phyloP scores from a whole-genome alignment of 2,329 filamentous ascomycete species.

The Fusarium pseudonygamai region DNA sequence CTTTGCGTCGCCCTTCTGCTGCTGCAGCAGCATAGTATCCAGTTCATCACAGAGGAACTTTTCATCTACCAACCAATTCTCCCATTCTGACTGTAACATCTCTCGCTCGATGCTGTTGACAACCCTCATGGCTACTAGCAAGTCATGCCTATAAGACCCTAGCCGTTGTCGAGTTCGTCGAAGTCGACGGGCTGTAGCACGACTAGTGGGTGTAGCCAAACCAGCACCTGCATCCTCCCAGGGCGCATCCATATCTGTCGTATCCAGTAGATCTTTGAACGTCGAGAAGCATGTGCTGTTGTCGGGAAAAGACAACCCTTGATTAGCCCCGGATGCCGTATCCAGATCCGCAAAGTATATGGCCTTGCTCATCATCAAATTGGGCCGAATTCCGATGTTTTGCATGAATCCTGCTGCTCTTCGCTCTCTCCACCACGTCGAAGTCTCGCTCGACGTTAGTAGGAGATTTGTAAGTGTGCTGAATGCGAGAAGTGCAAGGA shows the following conservation, averaged over 20 bases:
- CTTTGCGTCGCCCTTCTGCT: conserved; percentile 23
- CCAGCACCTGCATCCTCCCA: conserved; percentile 62
- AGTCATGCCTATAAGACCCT: conserved; percentile 85
- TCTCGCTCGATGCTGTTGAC: conserved; percentile 91
- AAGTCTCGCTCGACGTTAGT: conserved; percentile 76
- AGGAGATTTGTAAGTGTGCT: conserved; percentile 79
- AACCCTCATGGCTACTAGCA: conserved; percentile 88
- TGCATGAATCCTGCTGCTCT: conserved; percentile 83
- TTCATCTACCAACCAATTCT: conserved; percentile 89
- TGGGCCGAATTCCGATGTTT: conserved; percentile 80
- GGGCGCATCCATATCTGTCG: conserved; percentile 66
- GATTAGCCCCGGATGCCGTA: conserved; percentile 60
- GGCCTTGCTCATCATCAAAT: conserved; percentile 82
- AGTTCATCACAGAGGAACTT: conserved; percentile 76
- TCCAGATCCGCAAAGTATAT: conserved; percentile 87
- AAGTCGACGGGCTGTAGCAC: conserved; percentile 70
- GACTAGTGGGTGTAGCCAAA: conserved; percentile 59
- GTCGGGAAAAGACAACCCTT: conserved; percentile 48
- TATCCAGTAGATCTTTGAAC: conserved; percentile 67
- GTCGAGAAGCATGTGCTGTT: conserved; percentile 69
- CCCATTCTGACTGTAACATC: conserved; percentile 88
- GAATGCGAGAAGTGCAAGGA: conserved; percentile 73
- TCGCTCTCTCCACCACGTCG: conserved; percentile 87
- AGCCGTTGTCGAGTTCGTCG: conserved; percentile 84
- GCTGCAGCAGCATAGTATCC: conserved; percentile 57